Base-by-base conservation (phyloP, 2,329 filamentous ascomycete species). In the Verticillium nonalfalfae region DNA sequence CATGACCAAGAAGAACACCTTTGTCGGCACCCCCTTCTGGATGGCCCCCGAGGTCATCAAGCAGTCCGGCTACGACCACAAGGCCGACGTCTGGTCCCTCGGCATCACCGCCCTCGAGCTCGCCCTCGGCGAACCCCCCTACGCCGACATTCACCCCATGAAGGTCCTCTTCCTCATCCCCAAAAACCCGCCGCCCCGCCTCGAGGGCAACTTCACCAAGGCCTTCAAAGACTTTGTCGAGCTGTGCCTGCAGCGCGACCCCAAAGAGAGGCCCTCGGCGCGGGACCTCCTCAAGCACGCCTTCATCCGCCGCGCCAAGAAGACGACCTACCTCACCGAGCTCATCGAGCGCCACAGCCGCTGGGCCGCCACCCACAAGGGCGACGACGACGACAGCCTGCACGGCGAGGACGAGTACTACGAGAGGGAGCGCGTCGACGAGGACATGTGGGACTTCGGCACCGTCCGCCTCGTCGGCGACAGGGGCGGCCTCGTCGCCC, bases 1-100 rank as follows among this genome's bases (percentile, higher is more conserved):
- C 58, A 98, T 98, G 93, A 97, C 94, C 65, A 98, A 98, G 82
- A 98, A 98, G 79, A 98, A 98, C 73, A 98, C 94, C 0, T 99
- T 98, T 74, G 94, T 99, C 36, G 95, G 95, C 38, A 98, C 94
- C 0, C 94, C 95, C 1, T 99, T 98, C 74, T 99, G 95, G 95
- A 99, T 99, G 94, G 94, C 95, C 2, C 94, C 94, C 11, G 94
- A 99, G 77, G 94, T 98, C 60, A 99, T 99, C 75, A 97, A 97
- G 78, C 94, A 99, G 75, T 96, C 93, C 62, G 94, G 94, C 57
- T 97, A 98, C 78, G 94, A 97, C 74, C 92, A 96, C 78, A 97
- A 97, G 78, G 94, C 94, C 55, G 94, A 98, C 72, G 97, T 98
- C 62, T 98, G 94, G 94, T 97, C 94, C 1, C 80, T 97, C 18